Percentiles rank a stretch among this genome's conserved stretches.
phyloP scores from a whole-genome alignment of 1,284 basidiomycete species.

The Pterulicium gracile region DNA sequence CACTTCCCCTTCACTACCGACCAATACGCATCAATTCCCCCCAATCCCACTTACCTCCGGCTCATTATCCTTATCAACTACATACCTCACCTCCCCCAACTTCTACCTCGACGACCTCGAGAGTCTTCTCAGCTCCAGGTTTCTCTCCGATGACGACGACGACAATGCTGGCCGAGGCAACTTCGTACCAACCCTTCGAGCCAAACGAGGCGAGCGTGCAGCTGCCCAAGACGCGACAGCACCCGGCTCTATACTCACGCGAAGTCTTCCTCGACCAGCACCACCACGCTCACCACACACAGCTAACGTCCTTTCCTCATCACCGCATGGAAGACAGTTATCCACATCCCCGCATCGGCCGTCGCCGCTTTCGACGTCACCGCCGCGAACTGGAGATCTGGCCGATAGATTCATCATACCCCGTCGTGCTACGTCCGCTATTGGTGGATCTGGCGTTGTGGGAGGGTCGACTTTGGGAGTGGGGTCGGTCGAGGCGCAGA shows the following conservation, averaged over 20 bases:
- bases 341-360: too few relatives aligned
- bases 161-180: slow-evolving; percentile 31
- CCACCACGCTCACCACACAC: too few relatives aligned
- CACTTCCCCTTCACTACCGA: neutral
- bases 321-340: too few relatives aligned
- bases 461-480: neutral
- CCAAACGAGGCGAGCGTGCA: slow-evolving; percentile 2
- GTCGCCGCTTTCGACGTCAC: neutral
- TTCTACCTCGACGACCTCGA: slow-evolving; percentile 69
- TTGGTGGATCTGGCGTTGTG: neutral
- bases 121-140: slow-evolving; percentile 59
- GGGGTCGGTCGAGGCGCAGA: neutral
- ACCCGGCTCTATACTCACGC: too few relatives aligned
- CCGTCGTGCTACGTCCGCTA: neutral
- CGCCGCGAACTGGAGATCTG: neutral
- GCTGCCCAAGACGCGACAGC: neutral
- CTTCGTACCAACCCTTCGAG: slow-evolving; percentile 51
- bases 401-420: neutral
- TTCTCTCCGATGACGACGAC: slow-evolving; percentile 49
- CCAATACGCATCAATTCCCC: slow-evolving; percentile 10
- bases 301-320: too few relatives aligned
- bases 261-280: too few relatives aligned
- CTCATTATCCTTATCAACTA: slow-evolving; percentile 44
- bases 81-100: slow-evolving; percentile 52
- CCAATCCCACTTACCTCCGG: slow-evolving; percentile 55